These are phyloP conservation scores for Cardamine resedifolia DNA, from an alignment of 345 rosid genomes.

Conservation along the genomic window DNA sequence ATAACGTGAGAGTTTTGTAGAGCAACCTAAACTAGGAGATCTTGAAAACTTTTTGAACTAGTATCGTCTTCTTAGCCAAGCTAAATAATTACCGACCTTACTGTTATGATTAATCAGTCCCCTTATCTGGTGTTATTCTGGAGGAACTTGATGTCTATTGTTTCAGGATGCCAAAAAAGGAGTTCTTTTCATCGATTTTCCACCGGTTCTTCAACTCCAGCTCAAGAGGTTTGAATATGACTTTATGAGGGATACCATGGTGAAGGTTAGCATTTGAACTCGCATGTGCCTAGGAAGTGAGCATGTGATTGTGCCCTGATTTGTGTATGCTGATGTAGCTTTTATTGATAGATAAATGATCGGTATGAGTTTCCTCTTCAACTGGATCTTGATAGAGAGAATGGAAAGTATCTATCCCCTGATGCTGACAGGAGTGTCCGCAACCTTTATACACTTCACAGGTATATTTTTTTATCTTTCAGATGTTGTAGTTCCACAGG, in stretches of 20 bases:
- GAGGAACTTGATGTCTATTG: conserved; percentile 12
- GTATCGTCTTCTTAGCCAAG: conserved; percentile 7
- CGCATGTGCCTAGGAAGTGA: conserved; percentile 17
- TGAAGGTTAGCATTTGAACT: conserved; percentile 63
- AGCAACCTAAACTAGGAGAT: conserved; percentile 5
- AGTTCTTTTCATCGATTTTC: conserved; percentile 85
- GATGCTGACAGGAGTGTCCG: conserved; percentile 92
- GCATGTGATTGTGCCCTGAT: conserved; percentile 22
- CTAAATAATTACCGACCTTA: not conserved
- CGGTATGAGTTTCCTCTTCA: conserved; percentile 94
- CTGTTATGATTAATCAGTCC: not conserved
- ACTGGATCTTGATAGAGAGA: conserved; percentile 91
- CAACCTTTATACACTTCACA: conserved; percentile 88
- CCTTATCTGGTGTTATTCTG: conserved; percentile 14
- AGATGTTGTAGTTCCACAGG: conserved; percentile 9
- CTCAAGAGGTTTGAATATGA: conserved; percentile 94
- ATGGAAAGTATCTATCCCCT: conserved; percentile 85
- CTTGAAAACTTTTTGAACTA: not conserved
- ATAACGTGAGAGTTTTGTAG: not conserved
- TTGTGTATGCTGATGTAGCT: conserved; percentile 33
- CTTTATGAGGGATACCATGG: conserved; percentile 90
- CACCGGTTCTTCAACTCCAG: conserved; percentile 98
- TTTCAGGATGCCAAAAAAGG: conserved; percentile 96
- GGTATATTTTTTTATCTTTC: conserved; percentile 41
- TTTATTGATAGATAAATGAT: conserved; percentile 76